phyloP scores from a whole-genome alignment of 441 rosid genomes.

The Kokia cookei region DNA sequence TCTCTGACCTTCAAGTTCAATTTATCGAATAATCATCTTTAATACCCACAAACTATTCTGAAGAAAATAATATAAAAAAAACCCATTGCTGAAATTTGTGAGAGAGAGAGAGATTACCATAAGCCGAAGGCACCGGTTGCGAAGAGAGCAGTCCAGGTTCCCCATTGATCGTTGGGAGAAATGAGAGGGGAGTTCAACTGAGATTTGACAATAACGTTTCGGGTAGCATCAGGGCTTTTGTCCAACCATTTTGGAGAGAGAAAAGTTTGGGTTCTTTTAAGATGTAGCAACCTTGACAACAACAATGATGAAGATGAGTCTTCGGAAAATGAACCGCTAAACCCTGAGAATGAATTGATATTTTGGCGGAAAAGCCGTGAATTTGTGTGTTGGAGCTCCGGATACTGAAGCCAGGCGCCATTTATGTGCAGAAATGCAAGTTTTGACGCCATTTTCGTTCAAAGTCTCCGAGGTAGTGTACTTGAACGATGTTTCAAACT shows the following conservation, averaged over 20 bases:
- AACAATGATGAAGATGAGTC: background rate
- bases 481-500: background rate
- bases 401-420: conserved; percentile 10
- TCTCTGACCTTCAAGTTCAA: conserved; percentile 59
- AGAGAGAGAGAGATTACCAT: conserved; percentile 39
- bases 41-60: background rate
- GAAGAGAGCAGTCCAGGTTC: conserved; percentile 81
- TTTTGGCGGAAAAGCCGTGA: conserved; percentile 23
- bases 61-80: background rate
- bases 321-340: background rate
- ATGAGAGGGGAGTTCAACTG: conserved; percentile 55
- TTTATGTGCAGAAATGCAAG: conserved; percentile 17
- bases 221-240: conserved; percentile 10
- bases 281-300: conserved; percentile 7
- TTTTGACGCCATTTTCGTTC: conserved; percentile 33
- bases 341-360: conserved; percentile 4
- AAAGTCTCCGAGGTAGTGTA: background rate
- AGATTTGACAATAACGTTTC: conserved; percentile 47
- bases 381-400: conserved; percentile 19
- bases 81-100: background rate
- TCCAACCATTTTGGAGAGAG: conserved; percentile 15
- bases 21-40: background rate
- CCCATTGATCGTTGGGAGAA: conserved; percentile 75
- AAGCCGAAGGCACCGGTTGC: conserved; percentile 79
- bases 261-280: conserved; percentile 19